Percentiles rank a stretch among this genome's conserved stretches.
These are phyloP conservation scores for Davidsoniella virescens DNA, from an alignment of 2,329 filamentous ascomycete genomes.

Conservation along the genomic window DNA sequence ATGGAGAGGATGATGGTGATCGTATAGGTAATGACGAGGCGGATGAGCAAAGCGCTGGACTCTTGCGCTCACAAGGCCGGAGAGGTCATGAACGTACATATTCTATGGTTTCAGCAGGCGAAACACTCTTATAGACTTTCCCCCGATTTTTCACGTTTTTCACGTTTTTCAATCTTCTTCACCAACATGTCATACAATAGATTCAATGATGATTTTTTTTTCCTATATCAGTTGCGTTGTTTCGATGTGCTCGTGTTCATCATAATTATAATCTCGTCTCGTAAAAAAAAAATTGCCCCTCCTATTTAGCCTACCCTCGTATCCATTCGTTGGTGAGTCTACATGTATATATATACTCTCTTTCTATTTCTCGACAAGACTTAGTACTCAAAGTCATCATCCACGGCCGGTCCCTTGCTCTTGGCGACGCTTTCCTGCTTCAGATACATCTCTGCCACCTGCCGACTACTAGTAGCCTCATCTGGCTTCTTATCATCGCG, in stretches of 20 bases:
- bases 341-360: neutral
- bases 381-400: constrained; percentile 97
- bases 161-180: too few species aligned
- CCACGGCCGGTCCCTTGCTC: constrained; percentile 69
- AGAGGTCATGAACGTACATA: constrained; percentile 3
- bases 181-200: too few species aligned
- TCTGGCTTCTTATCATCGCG: constrained; percentile 94
- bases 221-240: neutral
- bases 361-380: too few species aligned
- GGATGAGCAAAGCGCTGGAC: constrained; percentile 15
- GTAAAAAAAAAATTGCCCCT: neutral
- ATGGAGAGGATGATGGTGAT: constrained; percentile 5
- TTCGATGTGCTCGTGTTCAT: neutral
- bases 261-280: neutral
- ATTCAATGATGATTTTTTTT: neutral
- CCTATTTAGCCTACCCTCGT: neutral
- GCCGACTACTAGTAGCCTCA: constrained; percentile 65
- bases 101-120: constrained; percentile 14
- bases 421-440: constrained; percentile 84
- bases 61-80: neutral
- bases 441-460: constrained; percentile 93
- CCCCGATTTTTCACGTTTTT: too few species aligned
- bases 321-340: neutral
- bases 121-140: constrained; percentile 10
- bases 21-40: constrained; percentile 3